Base-by-base conservation (phyloP, 1,139 yeast genomes). In the Spathaspora jeffriesii region DNA sequence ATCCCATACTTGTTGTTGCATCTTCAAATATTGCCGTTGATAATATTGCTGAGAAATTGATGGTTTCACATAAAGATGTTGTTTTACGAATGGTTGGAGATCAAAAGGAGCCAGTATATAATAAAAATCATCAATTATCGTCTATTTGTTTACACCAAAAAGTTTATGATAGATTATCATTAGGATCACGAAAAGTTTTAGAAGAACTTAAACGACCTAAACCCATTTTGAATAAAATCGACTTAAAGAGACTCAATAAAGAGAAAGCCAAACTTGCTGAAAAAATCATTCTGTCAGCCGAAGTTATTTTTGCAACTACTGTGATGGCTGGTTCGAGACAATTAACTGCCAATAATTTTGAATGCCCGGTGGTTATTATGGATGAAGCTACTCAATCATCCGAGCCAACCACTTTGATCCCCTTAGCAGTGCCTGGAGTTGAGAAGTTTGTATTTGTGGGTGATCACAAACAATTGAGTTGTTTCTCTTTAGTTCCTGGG, bases 1-100 rank as follows among this genome's bases (percentile, higher is more conserved):
- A 79, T 40, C 75, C 76, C 49, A 82, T 91, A 7, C 73, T 92
- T 43, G 97, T 91, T 2, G 90, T 97, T 73, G 97, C 97, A 2
- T 97, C 97, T 14, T 90, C 97, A 18, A 92, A 92, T 66, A 93
- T 92, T 47, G 97, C 97, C 0, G 97, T 89, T 39, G 97, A 92
- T 64, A 97, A 92, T 68, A 74, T 92, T 49, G 91, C 97, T 2
- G 79, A 78, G 8, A 86, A 91, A 58, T 71, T 91, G 49, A 78
- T 81, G 47, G 61, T 65, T 10, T 66, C 89, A 31, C 96, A 96
- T 0, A 66, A 92, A 46, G 81, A 81, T 18, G 96, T 90, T 34
- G 88, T 88, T 14, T n/a, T n/a, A n/a, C 76, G 97, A 57, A 59
- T 91, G 42, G 78, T 85, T 11, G 96, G 97, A 2, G 84, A 78